Evolutionary conservation across 495 filamentous ascomycete genomes (phyloP), one percentile per base, ranked within the genome.

Genomic region (Friedmanniomyces endolithicus): DNA sequence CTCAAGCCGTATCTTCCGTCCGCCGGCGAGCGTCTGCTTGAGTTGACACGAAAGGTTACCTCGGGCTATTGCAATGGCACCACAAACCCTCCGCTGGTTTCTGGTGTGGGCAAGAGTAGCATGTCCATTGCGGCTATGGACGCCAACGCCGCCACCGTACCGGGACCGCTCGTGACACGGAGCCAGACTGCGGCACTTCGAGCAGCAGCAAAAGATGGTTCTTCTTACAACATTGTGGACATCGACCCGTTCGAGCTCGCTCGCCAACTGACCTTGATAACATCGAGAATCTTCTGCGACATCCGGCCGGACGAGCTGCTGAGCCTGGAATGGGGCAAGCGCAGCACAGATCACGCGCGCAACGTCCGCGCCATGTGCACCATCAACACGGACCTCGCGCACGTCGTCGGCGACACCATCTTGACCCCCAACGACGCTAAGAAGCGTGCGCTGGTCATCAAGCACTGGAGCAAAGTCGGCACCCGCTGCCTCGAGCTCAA

Each of bases 401-500:
- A 95, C 65, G 74, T 97, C 22, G 94, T 99, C 20, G 88, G 88
- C n/a, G 94, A 97, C 67, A 94, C 85, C 1, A 95, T 97, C 60
- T 78, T 99, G 14, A 79, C 84, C 50, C 74, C 84, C 25, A 79
- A 88, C 48, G 94, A 97, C 68, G 81, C 82, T 12, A 97, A 96
- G 75, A 94, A 88, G 71, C 81, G 94, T 33, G 92, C 94, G 1
- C 66, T 75, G 1, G 82, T 88, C 44, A 92, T 99, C 73, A 97
- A 99, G 73, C 89, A 96, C 62, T 99, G 94, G 94, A 87, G 95
- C 52, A 99, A 99, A 74, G 86, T 97, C 57, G 86, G 87, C 1
- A 81, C 84, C 64, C 85, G 84, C 57, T 95, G 88, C 63, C 73
- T 94, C 11, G 83, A 88, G 57, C 75, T 99, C 8, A 86, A 89